These are phyloP conservation scores for Camelina neglecta DNA, from an alignment of 345 rosid genomes.

Conservation along the genomic window DNA sequence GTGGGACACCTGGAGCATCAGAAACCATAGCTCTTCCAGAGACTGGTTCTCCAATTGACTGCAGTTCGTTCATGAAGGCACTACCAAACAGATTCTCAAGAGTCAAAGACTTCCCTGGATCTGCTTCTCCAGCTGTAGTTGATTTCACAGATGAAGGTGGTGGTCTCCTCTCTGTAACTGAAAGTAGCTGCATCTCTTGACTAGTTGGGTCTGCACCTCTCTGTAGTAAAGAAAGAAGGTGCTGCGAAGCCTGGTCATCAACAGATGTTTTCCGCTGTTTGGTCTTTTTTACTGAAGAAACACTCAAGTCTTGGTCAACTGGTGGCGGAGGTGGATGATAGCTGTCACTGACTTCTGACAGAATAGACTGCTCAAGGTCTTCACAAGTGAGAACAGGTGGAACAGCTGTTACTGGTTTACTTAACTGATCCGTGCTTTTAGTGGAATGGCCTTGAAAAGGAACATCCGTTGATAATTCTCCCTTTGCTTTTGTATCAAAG, in stretches of 20 bases:
- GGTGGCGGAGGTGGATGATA: conserved; percentile 49
- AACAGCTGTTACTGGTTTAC: conserved; percentile 47
- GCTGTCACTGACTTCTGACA: conserved; percentile 64
- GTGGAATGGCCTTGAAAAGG: conserved; percentile 51
- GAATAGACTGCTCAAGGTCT: conserved; percentile 94
- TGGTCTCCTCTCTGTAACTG: conserved; percentile 46
- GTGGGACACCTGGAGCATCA: conserved; percentile 50
- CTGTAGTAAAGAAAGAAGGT: conserved; percentile 85
- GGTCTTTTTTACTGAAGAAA: conserved; percentile 42
- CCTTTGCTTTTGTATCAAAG: conserved; percentile 48
- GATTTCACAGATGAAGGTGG: conserved; percentile 35
- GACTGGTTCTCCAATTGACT: conserved; percentile 69
- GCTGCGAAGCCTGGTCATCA: conserved; percentile 78
- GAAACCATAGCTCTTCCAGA: conserved; percentile 50
- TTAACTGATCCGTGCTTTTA: conserved; percentile 46
- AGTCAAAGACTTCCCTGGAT: conserved; percentile 65
- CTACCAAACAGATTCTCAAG: conserved; percentile 94
- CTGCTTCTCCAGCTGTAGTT: conserved; percentile 49
- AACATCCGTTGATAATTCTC: conserved; percentile 41
- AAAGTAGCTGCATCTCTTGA: conserved; percentile 36
- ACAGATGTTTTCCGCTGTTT: conserved; percentile 54
- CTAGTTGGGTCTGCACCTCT: conserved; percentile 52
- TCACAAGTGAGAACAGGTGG: conserved; percentile 92
- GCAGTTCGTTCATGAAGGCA: conserved; percentile 94
- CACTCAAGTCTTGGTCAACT: conserved; percentile 47